Base-by-base conservation (phyloP, 768 basidiomycete genomes). In the Phlebiopsis flavidoalba region DNA sequence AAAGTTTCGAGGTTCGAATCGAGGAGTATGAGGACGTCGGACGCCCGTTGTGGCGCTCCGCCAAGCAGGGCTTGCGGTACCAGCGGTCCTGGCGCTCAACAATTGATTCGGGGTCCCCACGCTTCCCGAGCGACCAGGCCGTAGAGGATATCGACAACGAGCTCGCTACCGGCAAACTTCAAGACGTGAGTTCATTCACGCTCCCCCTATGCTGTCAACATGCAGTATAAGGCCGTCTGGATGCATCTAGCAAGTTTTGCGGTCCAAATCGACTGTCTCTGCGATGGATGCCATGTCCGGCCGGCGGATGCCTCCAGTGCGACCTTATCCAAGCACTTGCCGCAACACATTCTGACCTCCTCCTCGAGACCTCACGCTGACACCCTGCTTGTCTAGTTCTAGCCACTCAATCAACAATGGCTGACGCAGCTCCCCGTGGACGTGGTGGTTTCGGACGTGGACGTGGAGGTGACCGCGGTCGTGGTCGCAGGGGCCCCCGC, bases 361-460 rank as follows among this genome's bases (percentile, higher is more conserved):
- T 3, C 56, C 19, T 49, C 31, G 22, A 12, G 8, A 12, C 17
- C 3, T 10, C 40, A 8, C 17, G 17, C 40, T 43, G 40, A 43
- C 33, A 26, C 71, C 73, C 61, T 73, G 66, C 37, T 65, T 66
- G 50, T 61, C 31, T 58, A 66, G 66, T 68, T 53, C 65, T 26
- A 53, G 45, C 48, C 46, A 53, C 59, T 53, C 57, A 60, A 63
- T 69, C 59, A 67, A 68, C 66, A 70, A 93, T 93, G 91, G 91
- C 93, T 79, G 93, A 94, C 75, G 76, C 88, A 76, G 67, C 59
- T 75, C 86, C 84, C 75, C 89, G 93, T 71, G 91, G 91, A 77
- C 91, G 95, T 69, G 95, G 95, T 73, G 91, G 71, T 63, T 72
- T 72, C 75, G 88, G 86, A 75, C 89, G 93, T 74, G 91, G 91